A percentile compares a stretch with the other conserved stretches of the same genome.
phyloP scores from a whole-genome alignment of 1,284 basidiomycete genomes.

The Moniliella sp. region DNA sequence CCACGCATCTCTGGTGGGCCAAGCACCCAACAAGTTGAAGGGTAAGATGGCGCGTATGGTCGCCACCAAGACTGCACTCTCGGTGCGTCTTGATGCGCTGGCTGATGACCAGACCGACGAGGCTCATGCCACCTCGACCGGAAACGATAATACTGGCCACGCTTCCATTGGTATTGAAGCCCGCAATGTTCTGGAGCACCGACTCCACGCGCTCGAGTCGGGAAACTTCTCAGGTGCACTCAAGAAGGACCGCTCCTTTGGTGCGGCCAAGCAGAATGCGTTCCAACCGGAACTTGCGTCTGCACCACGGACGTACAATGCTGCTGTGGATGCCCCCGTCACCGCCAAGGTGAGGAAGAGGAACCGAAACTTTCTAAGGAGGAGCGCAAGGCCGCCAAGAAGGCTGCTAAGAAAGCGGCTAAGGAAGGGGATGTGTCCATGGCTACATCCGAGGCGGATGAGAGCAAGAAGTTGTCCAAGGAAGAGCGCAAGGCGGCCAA shows the following conservation, averaged over 20 bases:
- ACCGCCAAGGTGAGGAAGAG: too few relatives aligned
- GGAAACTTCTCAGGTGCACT: too few relatives aligned
- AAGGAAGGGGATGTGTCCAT: constrained; percentile 34
- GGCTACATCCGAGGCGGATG: constrained; percentile 16
- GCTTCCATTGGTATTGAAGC: constrained; percentile 75
- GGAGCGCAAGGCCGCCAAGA: constrained; percentile 16
- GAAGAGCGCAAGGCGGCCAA: constrained; percentile 3
- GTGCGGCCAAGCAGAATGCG: too few relatives aligned
- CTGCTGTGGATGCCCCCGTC: constrained; percentile 23
- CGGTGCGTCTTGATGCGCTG: constrained; percentile 84
- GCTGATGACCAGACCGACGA: constrained; percentile 41
- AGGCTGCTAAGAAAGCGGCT: constrained; percentile 10
- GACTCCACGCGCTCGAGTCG: constrained; percentile 38
- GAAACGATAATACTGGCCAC: constrained; percentile 65
- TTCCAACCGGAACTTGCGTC: too few relatives aligned
- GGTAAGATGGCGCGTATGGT: constrained; percentile 99
- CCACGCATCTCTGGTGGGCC: constrained; percentile 68
- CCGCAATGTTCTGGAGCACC: constrained; percentile 79
- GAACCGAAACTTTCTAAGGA: constrained; percentile 15
- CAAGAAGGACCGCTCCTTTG: neutral
- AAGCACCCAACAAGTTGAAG: constrained; percentile 91
- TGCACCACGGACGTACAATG: too few relatives aligned
- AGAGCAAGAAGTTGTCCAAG: constrained; percentile 4
- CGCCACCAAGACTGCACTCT: constrained; percentile 84
- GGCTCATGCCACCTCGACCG: too few relatives aligned